These are phyloP conservation scores for Asterella californica DNA, from an alignment of 225 moss, liverwort and hornwort species.

Conservation along the genomic window DNA sequence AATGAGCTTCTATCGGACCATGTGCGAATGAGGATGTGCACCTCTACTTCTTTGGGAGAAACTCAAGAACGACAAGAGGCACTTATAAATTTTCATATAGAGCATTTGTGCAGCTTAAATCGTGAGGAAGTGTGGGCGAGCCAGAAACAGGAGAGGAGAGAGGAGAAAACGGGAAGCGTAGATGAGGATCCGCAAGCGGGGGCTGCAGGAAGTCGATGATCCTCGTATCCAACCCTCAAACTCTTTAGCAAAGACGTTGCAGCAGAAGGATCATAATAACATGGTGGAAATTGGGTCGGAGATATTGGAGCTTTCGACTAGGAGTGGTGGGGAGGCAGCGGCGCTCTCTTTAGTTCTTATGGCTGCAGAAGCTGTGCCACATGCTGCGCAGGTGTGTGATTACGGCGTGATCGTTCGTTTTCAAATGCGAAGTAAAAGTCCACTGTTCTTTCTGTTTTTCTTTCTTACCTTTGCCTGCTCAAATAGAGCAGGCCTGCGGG, in stretches of 20 bases:
- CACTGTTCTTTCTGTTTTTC: neutral
- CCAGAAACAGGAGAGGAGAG: neutral
- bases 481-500: neutral
- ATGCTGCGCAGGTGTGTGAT: conserved; percentile 17
- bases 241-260: conserved; percentile 9
- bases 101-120: neutral
- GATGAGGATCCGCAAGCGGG: conserved; percentile 22
- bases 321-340: conserved; percentile 5
- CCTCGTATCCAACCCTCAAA: neutral
- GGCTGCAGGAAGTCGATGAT: neutral
- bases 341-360: conserved; percentile 14
- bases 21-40: neutral
- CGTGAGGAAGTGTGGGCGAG: neutral
- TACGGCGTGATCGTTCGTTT: neutral
- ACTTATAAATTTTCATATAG: neutral
- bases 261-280: conserved; percentile 3
- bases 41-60: neutral
- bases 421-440: neutral
- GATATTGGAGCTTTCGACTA: neutral
- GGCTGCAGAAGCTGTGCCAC: conserved; percentile 10
- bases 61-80: neutral
- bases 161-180: neutral
- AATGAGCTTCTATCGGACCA: neutral
- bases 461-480: neutral
- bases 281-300: conserved; percentile 2